phyloP scores from a whole-genome alignment of 768 basidiomycete species.

The Lentinus tigrinus region DNA sequence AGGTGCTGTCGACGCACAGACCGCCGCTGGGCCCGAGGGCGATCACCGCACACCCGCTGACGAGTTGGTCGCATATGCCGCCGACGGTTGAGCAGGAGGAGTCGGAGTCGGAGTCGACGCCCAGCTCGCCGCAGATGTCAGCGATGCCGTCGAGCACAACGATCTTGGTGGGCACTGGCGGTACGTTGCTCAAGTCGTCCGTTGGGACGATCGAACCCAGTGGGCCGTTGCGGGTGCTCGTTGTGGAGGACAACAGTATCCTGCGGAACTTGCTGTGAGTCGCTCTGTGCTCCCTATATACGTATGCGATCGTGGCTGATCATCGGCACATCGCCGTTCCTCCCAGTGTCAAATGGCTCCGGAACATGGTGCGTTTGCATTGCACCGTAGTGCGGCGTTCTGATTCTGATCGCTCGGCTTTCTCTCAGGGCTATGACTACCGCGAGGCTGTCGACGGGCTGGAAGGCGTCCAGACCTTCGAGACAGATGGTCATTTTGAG shows the following conservation, averaged over 20 bases:
- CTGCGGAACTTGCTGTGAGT: slow-evolving; percentile 80
- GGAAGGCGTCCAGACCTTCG: slow-evolving; percentile 78
- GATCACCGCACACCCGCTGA: slow-evolving; percentile 44
- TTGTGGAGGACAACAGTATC: slow-evolving; percentile 90
- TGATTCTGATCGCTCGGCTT: neutral
- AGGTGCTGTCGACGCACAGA: slow-evolving; percentile 28
- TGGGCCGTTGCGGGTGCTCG: slow-evolving; percentile 63
- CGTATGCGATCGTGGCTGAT: slow-evolving; percentile 12
- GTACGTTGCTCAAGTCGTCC: slow-evolving; percentile 69
- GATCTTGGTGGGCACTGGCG: slow-evolving; percentile 56
- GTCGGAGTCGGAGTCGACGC: slow-evolving; percentile 13
- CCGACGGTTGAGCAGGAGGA: slow-evolving; percentile 37
- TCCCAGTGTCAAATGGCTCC: slow-evolving; percentile 63
- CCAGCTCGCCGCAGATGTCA: slow-evolving; percentile 17
- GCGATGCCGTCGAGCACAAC: slow-evolving; percentile 37
- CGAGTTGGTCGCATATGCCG: slow-evolving; percentile 36
- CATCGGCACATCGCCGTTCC: neutral
- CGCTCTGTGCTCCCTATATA: neutral
- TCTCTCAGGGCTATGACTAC: slow-evolving; percentile 63
- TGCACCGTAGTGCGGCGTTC: neutral
- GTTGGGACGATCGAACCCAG: slow-evolving; percentile 47
- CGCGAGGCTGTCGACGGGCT: slow-evolving; percentile 82
- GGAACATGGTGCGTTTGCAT: slow-evolving; percentile 42
- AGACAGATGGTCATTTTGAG: slow-evolving; percentile 81
- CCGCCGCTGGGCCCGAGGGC: slow-evolving; percentile 57